Evolutionary conservation across 2,329 filamentous ascomycete species (phyloP).

Genomic region (Penicillium sp.): DNA sequence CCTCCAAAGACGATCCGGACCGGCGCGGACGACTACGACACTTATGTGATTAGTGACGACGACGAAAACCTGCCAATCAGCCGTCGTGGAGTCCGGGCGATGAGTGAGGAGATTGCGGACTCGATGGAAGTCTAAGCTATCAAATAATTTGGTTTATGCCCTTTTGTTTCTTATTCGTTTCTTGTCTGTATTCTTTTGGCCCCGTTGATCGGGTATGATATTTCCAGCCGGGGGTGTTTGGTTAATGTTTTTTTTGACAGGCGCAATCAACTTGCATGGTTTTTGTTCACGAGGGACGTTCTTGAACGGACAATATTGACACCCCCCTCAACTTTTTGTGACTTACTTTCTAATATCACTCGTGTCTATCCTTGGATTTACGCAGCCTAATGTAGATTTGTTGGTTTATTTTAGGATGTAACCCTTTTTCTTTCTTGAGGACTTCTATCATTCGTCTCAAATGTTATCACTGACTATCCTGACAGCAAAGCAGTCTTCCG

Average conservation of each 20-base stretch:
- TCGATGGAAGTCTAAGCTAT: conserved; percentile 53
- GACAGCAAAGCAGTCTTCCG: background rate
- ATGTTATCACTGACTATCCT: background rate
- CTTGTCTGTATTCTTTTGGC: conserved; percentile 14
- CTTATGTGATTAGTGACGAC: conserved; percentile 47
- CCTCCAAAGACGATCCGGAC: conserved; percentile 22
- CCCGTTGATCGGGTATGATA: conserved; percentile 20
- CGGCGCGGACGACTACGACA: conserved; percentile 41
- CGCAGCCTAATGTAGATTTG: background rate
- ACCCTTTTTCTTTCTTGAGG: background rate
- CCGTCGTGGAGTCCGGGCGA: conserved; percentile 49
- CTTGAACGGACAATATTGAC: conserved; percentile 10
- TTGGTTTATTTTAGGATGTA: background rate
- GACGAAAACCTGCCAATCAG: conserved; percentile 38
- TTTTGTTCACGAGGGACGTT: conserved; percentile 14
- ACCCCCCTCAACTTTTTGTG: conserved; percentile 12
- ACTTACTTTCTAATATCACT: conserved; percentile 19
- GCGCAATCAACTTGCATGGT: conserved; percentile 26
- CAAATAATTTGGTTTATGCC: background rate
- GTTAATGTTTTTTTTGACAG: conserved; percentile 15
- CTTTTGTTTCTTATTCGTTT: conserved; percentile 4
- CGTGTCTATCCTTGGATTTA: background rate
- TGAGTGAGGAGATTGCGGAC: conserved; percentile 55
- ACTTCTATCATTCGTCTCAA: too few species aligned
- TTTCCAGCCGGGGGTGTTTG: conserved; percentile 19